A percentile compares a stretch with the other conserved stretches of the same genome.
Conservation (phyloP, 2,329 filamentous ascomycete genomes). For the Shiraia bambusicola region DNA sequence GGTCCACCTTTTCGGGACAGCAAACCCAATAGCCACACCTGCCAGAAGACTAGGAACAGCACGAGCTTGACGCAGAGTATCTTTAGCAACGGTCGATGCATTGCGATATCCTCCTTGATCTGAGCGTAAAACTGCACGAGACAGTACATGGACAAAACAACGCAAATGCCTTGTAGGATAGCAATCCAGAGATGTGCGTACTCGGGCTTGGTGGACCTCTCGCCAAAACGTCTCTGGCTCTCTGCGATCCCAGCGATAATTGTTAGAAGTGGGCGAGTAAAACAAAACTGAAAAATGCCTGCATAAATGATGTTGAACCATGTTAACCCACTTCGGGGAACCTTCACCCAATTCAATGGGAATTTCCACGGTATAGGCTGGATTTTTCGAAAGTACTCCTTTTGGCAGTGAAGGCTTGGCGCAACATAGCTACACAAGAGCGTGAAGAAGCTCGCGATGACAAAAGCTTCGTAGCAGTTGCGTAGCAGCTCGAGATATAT, state of each 20-base stretch:
- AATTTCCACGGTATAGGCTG: slow-evolving; percentile 71
- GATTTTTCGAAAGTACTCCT: slow-evolving; percentile 74
- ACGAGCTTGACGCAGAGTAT: slow-evolving; percentile 85
- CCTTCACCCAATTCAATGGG: slow-evolving; percentile 69
- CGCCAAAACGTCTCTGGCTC: slow-evolving; percentile 70
- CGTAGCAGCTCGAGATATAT: slow-evolving; percentile 80
- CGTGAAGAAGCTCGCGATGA: slow-evolving; percentile 83
- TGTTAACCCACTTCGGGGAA: slow-evolving; percentile 77
- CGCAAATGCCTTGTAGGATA: slow-evolving; percentile 68
- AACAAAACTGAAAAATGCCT: slow-evolving; percentile 82
- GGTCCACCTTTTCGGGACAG: slow-evolving; percentile 62
- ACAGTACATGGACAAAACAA: slow-evolving; percentile 85
- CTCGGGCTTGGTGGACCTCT: slow-evolving; percentile 72
- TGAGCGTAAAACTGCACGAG: slow-evolving; percentile 86
- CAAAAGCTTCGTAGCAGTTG: slow-evolving; percentile 87
- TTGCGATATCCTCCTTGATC: slow-evolving; percentile 65
- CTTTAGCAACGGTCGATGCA: slow-evolving; percentile 75
- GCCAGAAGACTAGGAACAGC: slow-evolving; percentile 91
- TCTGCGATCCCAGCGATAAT: slow-evolving; percentile 74
- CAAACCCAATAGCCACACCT: slow-evolving; percentile 62
- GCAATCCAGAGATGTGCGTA: slow-evolving; percentile 86
- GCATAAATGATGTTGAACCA: slow-evolving; percentile 91
- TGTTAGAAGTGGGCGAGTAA: slow-evolving; percentile 77
- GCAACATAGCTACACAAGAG: slow-evolving; percentile 79
- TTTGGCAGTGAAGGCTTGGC: slow-evolving; percentile 75